Conservation (phyloP, 2,329 filamentous ascomycete genomes). For the Monosporascus sp. region DNA sequence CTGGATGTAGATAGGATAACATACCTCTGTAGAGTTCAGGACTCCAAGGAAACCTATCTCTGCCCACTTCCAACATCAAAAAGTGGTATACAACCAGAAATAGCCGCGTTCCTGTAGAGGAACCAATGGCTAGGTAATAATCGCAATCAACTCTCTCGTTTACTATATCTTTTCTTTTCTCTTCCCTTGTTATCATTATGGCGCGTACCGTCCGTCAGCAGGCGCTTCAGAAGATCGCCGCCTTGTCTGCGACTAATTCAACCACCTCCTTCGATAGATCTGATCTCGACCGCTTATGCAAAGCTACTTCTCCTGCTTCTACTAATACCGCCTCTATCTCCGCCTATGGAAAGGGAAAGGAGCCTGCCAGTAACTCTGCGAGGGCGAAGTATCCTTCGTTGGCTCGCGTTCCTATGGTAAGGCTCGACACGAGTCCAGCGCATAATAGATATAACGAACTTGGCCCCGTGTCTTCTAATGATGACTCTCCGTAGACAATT, state of each 20-base stretch:
- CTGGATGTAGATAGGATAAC: too few relatives aligned
- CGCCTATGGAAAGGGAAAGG: conserved; percentile 34
- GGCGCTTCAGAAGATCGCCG: conserved; percentile 61
- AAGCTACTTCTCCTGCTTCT: conserved; percentile 37
- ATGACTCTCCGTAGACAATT: conserved; percentile 55
- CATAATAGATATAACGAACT: not conserved
- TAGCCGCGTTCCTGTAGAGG: not conserved
- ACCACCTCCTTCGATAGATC: conserved; percentile 53
- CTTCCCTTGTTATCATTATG: conserved; percentile 28
- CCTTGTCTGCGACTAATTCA: conserved; percentile 52
- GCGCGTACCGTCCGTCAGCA: conserved; percentile 54
- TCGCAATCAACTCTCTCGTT: conserved; percentile 10
- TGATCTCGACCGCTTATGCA: conserved; percentile 58
- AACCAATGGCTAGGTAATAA: not conserved
- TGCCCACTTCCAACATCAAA: not conserved
- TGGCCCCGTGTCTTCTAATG: not conserved
- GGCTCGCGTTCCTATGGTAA: conserved; percentile 57
- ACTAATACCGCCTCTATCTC: conserved; percentile 20
- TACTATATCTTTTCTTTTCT: conserved; percentile 2
- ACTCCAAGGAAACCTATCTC: not conserved
- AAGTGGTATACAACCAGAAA: not conserved
- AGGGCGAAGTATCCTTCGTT: conserved; percentile 36
- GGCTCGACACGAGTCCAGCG: not conserved
- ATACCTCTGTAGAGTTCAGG: too few relatives aligned
- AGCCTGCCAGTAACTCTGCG: conserved; percentile 43